Conservation (phyloP, 805 yeast genomes). For the Debaryomyces hansenii region DNA sequence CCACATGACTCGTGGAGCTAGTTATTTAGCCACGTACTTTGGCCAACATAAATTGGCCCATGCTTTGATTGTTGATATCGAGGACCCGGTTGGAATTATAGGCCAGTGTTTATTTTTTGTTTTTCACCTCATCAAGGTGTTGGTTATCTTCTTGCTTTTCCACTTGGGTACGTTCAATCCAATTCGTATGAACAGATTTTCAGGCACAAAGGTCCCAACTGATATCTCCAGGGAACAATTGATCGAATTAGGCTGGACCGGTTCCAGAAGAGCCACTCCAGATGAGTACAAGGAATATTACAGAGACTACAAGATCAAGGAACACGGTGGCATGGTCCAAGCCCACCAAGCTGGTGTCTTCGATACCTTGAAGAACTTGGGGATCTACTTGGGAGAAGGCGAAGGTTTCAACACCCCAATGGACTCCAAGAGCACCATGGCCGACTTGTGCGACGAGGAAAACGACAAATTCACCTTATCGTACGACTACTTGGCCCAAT, state of each 20-base stretch:
- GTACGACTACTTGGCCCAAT: slow-evolving; percentile 54
- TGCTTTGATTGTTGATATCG: slow-evolving; percentile 50
- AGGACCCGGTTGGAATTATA: slow-evolving; percentile 33
- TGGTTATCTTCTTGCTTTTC: slow-evolving; percentile 55
- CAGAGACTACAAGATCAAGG: slow-evolving; percentile 61
- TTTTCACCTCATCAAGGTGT: slow-evolving; percentile 67
- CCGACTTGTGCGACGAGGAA: slow-evolving; percentile 32
- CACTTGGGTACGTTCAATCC: slow-evolving; percentile 83
- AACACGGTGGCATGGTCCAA: slow-evolving; percentile 71
- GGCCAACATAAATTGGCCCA: slow-evolving; percentile 45
- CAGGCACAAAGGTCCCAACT: slow-evolving; percentile 24
- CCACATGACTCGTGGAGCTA: slow-evolving; percentile 36
- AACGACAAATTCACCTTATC: slow-evolving; percentile 50
- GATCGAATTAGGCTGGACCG: slow-evolving; percentile 88
- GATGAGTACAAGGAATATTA: slow-evolving; percentile 70
- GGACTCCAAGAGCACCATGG: slow-evolving; percentile 37
- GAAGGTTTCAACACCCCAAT: slow-evolving; percentile 79
- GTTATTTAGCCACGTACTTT: slow-evolving; percentile 25
- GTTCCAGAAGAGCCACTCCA: slow-evolving; percentile 69
- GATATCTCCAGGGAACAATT: slow-evolving; percentile 55
- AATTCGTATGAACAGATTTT: slow-evolving; percentile 32
- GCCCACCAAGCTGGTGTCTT: slow-evolving; percentile 77
- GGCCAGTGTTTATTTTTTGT: slow-evolving; percentile 70
- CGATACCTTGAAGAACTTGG: slow-evolving; percentile 55
- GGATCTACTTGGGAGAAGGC: slow-evolving; percentile 63